Conservation (phyloP, 371 early-diverging fungal genomes). For the Mucor irregularis region DNA sequence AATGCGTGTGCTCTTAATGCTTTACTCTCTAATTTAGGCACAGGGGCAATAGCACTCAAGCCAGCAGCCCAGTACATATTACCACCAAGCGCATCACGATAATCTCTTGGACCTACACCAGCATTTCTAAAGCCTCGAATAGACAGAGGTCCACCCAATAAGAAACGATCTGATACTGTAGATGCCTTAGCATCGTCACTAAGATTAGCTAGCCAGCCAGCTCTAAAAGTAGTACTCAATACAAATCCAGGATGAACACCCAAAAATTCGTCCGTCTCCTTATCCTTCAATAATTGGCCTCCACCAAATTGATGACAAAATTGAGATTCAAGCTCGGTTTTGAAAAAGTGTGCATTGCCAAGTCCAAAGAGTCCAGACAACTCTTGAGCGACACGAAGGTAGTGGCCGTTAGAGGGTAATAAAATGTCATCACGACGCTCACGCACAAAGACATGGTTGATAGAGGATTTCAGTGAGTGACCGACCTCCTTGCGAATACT, state of each 20-base stretch:
- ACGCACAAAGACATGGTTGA: constrained; percentile 65
- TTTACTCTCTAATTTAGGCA: constrained; percentile 68
- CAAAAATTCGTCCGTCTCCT: constrained; percentile 25
- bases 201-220: constrained; percentile 69
- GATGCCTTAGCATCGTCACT: constrained; percentile 45
- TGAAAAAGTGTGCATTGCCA: constrained; percentile 79
- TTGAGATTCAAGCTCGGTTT: constrained; percentile 69
- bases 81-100: constrained; percentile 87
- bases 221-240: constrained; percentile 59
- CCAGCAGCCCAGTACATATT: constrained; percentile 81
- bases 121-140: constrained; percentile 87
- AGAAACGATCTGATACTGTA: constrained; percentile 81
- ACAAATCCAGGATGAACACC: constrained; percentile 43
- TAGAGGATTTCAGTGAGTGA: constrained; percentile 82
- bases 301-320: constrained; percentile 38
- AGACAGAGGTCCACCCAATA: constrained; percentile 83
- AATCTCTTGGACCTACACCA: constrained; percentile 89
- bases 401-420: constrained; percentile 78
- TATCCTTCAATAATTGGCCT: constrained; percentile 30
- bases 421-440: constrained; percentile 79
- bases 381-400: constrained; percentile 68
- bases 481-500: constrained; percentile 90
- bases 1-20: constrained; percentile 83
- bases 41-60: constrained; percentile 76
- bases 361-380: constrained; percentile 73